These are phyloP conservation scores for Pulveroboletus sp. DNA, from an alignment of 768 basidiomycete genomes.

Conservation along the genomic window DNA sequence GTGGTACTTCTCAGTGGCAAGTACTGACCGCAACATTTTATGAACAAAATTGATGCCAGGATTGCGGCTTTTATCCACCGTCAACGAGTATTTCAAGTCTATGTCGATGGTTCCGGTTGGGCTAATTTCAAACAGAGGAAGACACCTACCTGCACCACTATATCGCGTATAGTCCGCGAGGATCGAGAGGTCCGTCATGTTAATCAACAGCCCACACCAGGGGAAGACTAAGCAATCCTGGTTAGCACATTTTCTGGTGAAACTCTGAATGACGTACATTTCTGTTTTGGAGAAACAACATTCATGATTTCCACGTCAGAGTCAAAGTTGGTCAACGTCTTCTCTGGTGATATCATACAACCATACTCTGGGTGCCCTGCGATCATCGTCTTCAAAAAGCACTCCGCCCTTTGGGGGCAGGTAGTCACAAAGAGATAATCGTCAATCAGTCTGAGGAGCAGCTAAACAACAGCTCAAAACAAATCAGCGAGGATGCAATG, in stretches of 20 bases:
- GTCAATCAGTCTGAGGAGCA: constrained; percentile 83
- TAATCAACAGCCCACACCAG: constrained; percentile 87
- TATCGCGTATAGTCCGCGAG: constrained; percentile 75
- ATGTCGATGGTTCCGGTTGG: constrained; percentile 5
- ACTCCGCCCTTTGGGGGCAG: constrained; percentile 48
- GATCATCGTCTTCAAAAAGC: constrained; percentile 74
- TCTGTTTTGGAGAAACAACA: constrained; percentile 43
- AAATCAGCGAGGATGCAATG: neutral
- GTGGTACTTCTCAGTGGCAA: neutral
- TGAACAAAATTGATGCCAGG: constrained; percentile 60
- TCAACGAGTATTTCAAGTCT: constrained; percentile 67
- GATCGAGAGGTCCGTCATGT: constrained; percentile 72
- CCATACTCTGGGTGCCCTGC: constrained; percentile 91
- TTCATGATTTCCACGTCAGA: constrained; percentile 49
- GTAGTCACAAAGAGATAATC: constrained; percentile 91
- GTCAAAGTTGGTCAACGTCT: constrained; percentile 87
- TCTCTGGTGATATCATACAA: constrained; percentile 82
- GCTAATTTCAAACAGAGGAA: neutral
- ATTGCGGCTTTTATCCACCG: constrained; percentile 59
- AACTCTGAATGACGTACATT: constrained; percentile 28
- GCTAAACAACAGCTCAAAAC: constrained; percentile 35
- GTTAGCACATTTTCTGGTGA: neutral
- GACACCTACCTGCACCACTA: constrained; percentile 48
- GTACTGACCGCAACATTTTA: constrained; percentile 73
- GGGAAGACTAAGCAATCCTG: constrained; percentile 59